Evolutionary conservation across 1,139 yeast genomes (phyloP), one percentile per base, ranked within the genome.

Genomic region (Kazachstania sp.): DNA sequence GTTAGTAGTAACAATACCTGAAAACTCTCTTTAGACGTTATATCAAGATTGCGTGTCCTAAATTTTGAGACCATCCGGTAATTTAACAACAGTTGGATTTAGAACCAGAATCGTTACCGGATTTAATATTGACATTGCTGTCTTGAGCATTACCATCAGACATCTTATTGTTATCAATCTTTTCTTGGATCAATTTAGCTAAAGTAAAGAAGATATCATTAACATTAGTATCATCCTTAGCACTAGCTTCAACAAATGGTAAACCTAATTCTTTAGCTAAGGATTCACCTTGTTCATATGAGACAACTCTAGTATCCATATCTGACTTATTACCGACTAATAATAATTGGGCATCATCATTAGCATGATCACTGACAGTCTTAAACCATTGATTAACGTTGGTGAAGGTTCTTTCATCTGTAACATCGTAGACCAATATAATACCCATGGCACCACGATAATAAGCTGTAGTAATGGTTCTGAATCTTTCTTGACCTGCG

Each of bases 371-470:
- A 64, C 90, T 86, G 41, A 92, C 97, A 31, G 97, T 90, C 60
- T 85, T 81, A 71, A 79, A 86, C 99, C 99, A 92, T 59, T 86
- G 86, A 65, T 87, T 87, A 55, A 79, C 73, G 60, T 79, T 71
- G 45, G 84, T 88, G 71, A 92, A 94, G 39, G 96, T 85, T 69
- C 94, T 81, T 60, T 88, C 88, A 68, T 94, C 97, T 37, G 95
- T 85, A 47, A 92, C 97, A 68, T 92, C 99, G 69, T 92, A 92
- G 44, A 92, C 95, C 58, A 92, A 78, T 50, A 92, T 81, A 65
- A 94, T 92, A 53, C 98, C 99, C 94, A 88, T 87, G 50, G 99
- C 98, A 49, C 97, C 97, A 69, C 99, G 81, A 72, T 94, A 92
- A 70, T 94, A 92, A 9, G 98, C 97, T 19, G 97, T 88, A 44